These are phyloP conservation scores for Candida suzukii DNA, from an alignment of 805 yeast species.

Conservation along the genomic window DNA sequence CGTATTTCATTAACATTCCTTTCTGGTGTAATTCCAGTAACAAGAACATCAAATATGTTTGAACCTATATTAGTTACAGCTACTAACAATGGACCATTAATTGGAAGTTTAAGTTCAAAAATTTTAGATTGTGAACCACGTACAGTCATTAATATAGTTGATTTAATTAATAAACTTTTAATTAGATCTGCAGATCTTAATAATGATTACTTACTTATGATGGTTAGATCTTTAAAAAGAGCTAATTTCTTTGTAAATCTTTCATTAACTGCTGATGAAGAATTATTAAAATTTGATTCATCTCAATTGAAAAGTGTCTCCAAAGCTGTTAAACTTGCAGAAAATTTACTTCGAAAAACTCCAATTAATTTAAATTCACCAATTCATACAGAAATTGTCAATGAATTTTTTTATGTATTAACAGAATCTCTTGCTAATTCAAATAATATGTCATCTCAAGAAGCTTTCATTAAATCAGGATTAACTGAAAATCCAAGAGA, in stretches of 20 bases:
- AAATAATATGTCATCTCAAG: conserved; percentile 34
- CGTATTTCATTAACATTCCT: conserved; percentile 30
- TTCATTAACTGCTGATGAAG: conserved; percentile 32
- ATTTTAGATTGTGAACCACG: conserved; percentile 37
- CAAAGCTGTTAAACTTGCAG: conserved; percentile 27
- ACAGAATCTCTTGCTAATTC: conserved; percentile 30
- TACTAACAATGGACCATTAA: conserved; percentile 30
- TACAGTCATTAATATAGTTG: conserved; percentile 35
- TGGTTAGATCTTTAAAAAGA: conserved; percentile 39
- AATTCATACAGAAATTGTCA: conserved; percentile 33
- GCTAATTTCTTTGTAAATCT: conserved; percentile 38
- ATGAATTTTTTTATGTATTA: conserved; percentile 31
- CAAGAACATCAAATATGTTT: conserved; percentile 23
- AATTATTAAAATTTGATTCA: conserved; percentile 10
- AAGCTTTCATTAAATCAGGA: conserved; percentile 40
- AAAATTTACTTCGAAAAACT: conserved; percentile 28
- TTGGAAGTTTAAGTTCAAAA: conserved; percentile 35
- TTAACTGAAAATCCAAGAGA: conserved; percentile 36
- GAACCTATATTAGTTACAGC: conserved; percentile 17
- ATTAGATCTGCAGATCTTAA: conserved; percentile 33
- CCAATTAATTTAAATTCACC: conserved; percentile 31
- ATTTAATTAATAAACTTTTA: conserved; percentile 38
- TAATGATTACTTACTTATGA: conserved; percentile 34
- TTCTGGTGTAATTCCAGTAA: conserved; percentile 35
- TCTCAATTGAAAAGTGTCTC: conserved; percentile 7